Conservation (phyloP, 441 rosid species). For the Erodium moschatum region DNA sequence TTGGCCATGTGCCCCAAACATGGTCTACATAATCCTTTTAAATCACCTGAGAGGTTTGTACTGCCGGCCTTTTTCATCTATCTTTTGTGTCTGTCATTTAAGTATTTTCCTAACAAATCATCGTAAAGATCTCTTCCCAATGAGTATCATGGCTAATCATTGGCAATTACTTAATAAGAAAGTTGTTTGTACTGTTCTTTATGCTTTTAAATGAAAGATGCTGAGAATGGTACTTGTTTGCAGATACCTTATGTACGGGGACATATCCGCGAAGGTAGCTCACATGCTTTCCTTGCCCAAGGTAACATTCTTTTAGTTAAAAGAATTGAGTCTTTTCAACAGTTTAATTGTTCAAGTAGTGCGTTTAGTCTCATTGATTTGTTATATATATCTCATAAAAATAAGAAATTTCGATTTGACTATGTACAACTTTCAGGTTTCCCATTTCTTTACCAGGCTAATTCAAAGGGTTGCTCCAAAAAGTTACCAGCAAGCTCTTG, state of each 20-base stretch:
- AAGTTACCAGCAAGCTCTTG: conserved; percentile 88
- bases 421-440: conserved; percentile 42
- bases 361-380: neutral
- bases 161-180: neutral
- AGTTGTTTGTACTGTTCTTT: neutral
- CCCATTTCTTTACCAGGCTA: conserved; percentile 72
- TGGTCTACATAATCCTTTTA: conserved; percentile 95
- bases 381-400: neutral
- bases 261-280: conserved; percentile 74
- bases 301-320: conserved; percentile 32
- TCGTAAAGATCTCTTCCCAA: neutral
- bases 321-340: neutral
- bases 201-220: neutral
- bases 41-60: conserved; percentile 78
- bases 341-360: no score
- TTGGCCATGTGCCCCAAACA: conserved; percentile 87
- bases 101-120: neutral
- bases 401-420: neutral
- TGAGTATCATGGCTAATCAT: conserved; percentile 2
- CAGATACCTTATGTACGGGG: conserved; percentile 89
- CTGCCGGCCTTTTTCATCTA: conserved; percentile 12
- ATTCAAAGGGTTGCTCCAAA: conserved; percentile 93
- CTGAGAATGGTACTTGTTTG: conserved; percentile 6
- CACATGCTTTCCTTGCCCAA: conserved; percentile 79
- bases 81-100: conserved; percentile 6